Conservation (phyloP, 805 yeast species). For the Myxozyma geophila region DNA sequence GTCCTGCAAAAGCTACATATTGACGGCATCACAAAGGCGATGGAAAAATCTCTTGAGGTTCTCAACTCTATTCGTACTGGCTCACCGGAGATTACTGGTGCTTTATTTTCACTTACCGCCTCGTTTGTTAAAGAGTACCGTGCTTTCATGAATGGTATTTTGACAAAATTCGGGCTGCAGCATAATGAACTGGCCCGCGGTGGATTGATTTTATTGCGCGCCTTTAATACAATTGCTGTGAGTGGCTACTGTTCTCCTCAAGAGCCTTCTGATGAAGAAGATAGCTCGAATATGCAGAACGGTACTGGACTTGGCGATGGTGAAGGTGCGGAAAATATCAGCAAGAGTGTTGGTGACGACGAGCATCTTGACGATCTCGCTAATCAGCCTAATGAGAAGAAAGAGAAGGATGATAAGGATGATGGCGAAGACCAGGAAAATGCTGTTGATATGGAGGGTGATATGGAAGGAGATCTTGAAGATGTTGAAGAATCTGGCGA, state of each 20-base stretch:
- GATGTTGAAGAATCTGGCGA: conserved; percentile 73
- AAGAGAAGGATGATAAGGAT: conserved; percentile 69
- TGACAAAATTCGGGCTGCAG: conserved; percentile 52
- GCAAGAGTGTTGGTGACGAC: conserved; percentile 87
- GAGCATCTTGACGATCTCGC: conserved; percentile 81
- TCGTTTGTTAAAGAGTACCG: conserved; percentile 69
- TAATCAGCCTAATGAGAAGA: conserved; percentile 56
- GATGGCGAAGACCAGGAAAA: conserved; percentile 70
- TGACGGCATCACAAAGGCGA: conserved; percentile 46
- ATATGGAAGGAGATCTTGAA: conserved; percentile 92
- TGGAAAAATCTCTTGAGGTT: conserved; percentile 47
- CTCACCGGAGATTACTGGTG: conserved; percentile 42
- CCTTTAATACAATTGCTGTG: conserved; percentile 65
- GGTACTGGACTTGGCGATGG: conserved; percentile 97
- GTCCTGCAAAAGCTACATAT: conserved; percentile 53
- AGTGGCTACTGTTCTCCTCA: conserved; percentile 94
- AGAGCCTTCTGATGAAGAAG: conserved; percentile 65
- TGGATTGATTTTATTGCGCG: conserved; percentile 59
- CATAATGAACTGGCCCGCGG: conserved; percentile 65
- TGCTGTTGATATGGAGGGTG: conserved; percentile 94
- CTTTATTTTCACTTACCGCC: conserved; percentile 53
- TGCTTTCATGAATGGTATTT: conserved; percentile 52
- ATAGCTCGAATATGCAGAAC: conserved; percentile 67
- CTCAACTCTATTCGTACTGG: conserved; percentile 49
- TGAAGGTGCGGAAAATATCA: conserved; percentile 77